These are phyloP conservation scores for Oryza rufipogon DNA, from an alignment of 176 grass and related monocot genomes.

Conservation along the genomic window DNA sequence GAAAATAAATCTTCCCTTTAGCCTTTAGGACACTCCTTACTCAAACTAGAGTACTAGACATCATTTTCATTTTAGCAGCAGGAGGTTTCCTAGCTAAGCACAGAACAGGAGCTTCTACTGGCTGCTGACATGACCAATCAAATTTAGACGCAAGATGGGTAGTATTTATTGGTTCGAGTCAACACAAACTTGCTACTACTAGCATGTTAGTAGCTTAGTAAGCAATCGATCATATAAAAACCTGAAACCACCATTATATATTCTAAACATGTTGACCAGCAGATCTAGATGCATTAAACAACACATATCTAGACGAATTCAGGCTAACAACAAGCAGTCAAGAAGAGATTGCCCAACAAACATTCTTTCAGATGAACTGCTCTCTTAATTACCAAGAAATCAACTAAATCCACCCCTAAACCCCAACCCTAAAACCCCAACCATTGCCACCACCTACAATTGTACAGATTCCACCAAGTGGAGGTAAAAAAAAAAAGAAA, in stretches of 20 bases:
- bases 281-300: neutral
- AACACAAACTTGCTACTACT: neutral
- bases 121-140: neutral
- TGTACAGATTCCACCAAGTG: too few relatives aligned
- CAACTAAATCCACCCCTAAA: neutral
- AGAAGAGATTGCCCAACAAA: neutral
- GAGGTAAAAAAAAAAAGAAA: neutral
- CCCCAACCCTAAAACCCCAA: neutral
- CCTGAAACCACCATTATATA: neutral
- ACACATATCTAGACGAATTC: conserved; percentile 4
- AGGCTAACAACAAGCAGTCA: neutral
- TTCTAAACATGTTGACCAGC: neutral
- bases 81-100: neutral
- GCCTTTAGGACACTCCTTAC: neutral
- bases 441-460: neutral
- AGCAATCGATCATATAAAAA: neutral
- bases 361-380: conserved; percentile 6
- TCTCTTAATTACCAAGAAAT: neutral
- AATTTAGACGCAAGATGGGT: neutral
- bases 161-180: neutral
- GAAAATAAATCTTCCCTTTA: neutral
- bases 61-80: neutral
- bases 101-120: neutral
- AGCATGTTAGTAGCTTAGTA: neutral
- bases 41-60: neutral